phyloP scores from a whole-genome alignment of 1,284 basidiomycete species.

The Pseudozyma tsukubaensis region DNA sequence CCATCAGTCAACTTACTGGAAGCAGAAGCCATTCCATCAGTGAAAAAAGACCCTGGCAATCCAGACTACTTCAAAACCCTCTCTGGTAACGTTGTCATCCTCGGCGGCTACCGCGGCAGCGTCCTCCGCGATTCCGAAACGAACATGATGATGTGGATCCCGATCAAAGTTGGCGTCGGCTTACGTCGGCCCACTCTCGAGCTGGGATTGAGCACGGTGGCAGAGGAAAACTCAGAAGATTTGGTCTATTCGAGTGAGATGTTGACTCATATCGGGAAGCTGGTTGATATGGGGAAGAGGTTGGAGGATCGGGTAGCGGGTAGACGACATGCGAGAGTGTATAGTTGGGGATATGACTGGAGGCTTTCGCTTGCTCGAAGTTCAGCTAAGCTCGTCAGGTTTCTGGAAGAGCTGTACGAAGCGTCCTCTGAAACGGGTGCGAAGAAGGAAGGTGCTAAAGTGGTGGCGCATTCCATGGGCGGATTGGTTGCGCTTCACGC shows the following conservation, averaged over 20 bases:
- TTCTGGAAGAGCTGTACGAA: conserved; percentile 49
- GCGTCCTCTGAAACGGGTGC: conserved; percentile 25
- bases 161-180: conserved; percentile 64
- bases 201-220: conserved; percentile 58
- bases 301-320: conserved; percentile 50
- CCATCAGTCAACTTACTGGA: conserved; percentile 26
- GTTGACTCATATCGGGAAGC: conserved; percentile 57
- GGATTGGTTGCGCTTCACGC: conserved; percentile 68
- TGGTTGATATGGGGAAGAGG: conserved; percentile 65
- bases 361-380: conserved; percentile 42
- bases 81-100: conserved; percentile 64
- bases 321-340: conserved; percentile 51
- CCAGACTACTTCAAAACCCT: conserved; percentile 59
- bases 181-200: conserved; percentile 62
- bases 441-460: conserved; percentile 60
- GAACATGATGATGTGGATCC: conserved; percentile 64
- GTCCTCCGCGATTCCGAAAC: conserved; percentile 64
- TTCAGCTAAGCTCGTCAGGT: conserved; percentile 20
- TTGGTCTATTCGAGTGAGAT: conserved; percentile 61
- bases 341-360: conserved; percentile 68
- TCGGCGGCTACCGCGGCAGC: conserved; percentile 68
- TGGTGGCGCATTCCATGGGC: conserved; percentile 69
- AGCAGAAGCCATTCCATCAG: conserved; percentile 49
- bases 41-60: conserved; percentile 43
- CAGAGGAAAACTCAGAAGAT: conserved; percentile 55